These are phyloP conservation scores for Magnolia sinica DNA, from an alignment of 164 flowering plant species.

Conservation along the genomic window DNA sequence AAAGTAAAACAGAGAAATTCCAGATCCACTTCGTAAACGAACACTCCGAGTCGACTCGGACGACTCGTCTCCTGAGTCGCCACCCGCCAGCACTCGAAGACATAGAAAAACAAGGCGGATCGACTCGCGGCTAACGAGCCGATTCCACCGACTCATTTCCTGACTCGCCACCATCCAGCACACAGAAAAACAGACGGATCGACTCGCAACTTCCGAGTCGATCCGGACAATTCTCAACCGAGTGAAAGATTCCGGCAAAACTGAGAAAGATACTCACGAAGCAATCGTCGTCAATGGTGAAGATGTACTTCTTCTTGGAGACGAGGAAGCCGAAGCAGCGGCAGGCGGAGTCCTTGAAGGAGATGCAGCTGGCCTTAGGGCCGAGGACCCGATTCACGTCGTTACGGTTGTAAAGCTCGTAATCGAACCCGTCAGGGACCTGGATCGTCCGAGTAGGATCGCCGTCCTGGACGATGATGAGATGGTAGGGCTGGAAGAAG, in stretches of 20 bases:
- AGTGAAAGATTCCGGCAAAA: background rate
- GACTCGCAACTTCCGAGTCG: background rate
- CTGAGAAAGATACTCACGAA: conserved; percentile 47
- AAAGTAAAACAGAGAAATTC: too few species aligned
- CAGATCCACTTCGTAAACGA: too few species aligned
- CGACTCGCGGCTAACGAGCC: too few species aligned
- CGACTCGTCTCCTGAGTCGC: too few species aligned
- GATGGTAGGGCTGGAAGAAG: conserved; percentile 69
- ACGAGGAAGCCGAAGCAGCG: conserved; percentile 86
- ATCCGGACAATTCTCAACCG: background rate
- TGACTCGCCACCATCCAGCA: too few species aligned
- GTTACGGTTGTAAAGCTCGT: conserved; percentile 77
- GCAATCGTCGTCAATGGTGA: conserved; percentile 86
- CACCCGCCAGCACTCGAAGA: too few species aligned
- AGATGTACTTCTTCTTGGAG: conserved; percentile 88
- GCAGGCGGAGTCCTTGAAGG: conserved; percentile 91
- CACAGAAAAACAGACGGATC: too few species aligned
- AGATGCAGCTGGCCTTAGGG: conserved; percentile 74
- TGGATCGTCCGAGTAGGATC: conserved; percentile 66
- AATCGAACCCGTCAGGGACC: conserved; percentile 80
- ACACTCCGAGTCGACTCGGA: too few species aligned
- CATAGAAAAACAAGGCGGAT: too few species aligned
- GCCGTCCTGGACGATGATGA: conserved; percentile 88
- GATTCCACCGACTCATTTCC: background rate
- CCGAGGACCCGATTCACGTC: conserved; percentile 73